A percentile compares a stretch with the other conserved stretches of the same genome.
These are phyloP conservation scores for Volvox africanus DNA, from an alignment of 139 green algal species.

Conservation along the genomic window DNA sequence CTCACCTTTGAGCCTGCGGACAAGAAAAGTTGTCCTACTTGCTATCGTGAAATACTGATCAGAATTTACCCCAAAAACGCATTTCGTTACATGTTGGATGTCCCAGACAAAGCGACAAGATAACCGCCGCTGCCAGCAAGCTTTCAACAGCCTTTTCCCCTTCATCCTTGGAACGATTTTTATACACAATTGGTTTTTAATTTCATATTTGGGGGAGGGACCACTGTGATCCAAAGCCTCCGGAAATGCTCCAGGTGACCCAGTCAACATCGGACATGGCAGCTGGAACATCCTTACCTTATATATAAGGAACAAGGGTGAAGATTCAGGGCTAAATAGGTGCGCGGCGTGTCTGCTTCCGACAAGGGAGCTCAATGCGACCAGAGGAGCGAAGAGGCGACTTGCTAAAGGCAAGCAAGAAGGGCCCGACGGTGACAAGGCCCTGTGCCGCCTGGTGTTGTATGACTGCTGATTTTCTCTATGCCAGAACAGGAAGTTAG, in stretches of 20 bases:
- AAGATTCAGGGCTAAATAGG: neutral
- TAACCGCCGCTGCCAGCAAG: slow-evolving; percentile 27
- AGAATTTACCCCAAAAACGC: neutral
- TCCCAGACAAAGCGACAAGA: slow-evolving; percentile 4
- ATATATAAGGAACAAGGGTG: neutral
- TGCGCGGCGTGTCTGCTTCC: neutral
- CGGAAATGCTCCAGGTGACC: neutral
- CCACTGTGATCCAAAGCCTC: neutral
- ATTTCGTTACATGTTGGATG: neutral
- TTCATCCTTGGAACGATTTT: neutral
- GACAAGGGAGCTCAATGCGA: slow-evolving; percentile 15
- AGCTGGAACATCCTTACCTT: neutral
- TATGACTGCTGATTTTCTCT: neutral
- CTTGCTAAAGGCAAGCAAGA: slow-evolving; percentile 33
- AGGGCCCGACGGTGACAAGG: slow-evolving; percentile 37
- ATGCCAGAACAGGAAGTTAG: too few relatives aligned
- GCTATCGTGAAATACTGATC: too few relatives aligned
- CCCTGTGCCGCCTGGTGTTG: slow-evolving; percentile 20
- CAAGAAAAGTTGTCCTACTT: neutral
- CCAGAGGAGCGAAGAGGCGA: slow-evolving; percentile 6
- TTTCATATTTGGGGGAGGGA: too few relatives aligned
- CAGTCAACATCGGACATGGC: neutral
- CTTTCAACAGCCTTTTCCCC: neutral
- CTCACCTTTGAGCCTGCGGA: slow-evolving; percentile 1
- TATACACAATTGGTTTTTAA: too few relatives aligned